Evolutionary conservation across 2,329 filamentous ascomycete genomes (phyloP), one percentile per base, ranked within the genome.

Genomic region (Penicillium sclerotiorum): DNA sequence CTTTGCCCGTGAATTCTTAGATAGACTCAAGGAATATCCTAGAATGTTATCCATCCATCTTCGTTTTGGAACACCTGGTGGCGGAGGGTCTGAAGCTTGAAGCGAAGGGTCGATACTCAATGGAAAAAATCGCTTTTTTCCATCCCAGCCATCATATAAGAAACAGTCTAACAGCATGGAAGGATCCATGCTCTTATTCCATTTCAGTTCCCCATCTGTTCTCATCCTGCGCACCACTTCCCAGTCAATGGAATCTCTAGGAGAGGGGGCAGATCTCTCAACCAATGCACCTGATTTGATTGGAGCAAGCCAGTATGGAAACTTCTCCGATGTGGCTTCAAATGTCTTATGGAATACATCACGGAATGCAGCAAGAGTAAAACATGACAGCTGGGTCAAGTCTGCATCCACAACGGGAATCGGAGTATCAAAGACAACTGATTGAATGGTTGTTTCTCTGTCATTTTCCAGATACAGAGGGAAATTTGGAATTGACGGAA

Each of bases 341-440:
- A 90, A 99, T 3, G 79, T 78, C 68, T 99, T 99, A 69, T 91
- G 93, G 74, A 96, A 97, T 0, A 96, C 76, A 59, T 97, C 90
- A 13, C 82, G 74, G 68, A 95, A 96, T 0, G 95, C 70, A 4
- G 81, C 79, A 33, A 95, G 73, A 0, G 89, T 96, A 65, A 94
- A 95, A 0, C 68, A 70, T 1, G 84, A 85, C n/a, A 97, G 66
- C 1, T 74, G 67, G 1, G 80, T 69, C 0, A 90, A 56, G 0
- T 73, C 59, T 0, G 72, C 67, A 0, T 84, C 56, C 7, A 58
- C 57, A 11, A 71, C 38, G 13, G 47, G 17, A 1, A 69, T 58
- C 0, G 76, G 62, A 0, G 54, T 59, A 0, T 62, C 45, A 1
- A 87, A 56, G 0, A 77, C 67, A 0, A 75, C 63, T 8, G 81